Percentiles rank a stretch among this genome's conserved stretches.
These are phyloP conservation scores for Lachnellula arida DNA, from an alignment of 2,329 filamentous ascomycete species.

Conservation along the genomic window DNA sequence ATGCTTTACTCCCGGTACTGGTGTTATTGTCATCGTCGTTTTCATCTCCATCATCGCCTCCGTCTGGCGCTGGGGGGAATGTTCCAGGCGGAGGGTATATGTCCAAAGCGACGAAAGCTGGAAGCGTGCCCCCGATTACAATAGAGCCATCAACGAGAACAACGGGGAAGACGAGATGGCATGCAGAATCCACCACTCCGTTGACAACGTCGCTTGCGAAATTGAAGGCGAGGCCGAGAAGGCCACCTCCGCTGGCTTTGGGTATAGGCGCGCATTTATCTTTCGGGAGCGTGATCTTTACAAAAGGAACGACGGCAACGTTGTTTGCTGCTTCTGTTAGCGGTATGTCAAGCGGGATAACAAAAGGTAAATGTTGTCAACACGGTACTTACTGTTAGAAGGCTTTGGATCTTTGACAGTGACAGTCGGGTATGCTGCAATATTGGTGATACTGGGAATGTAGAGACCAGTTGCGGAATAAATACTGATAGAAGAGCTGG, in stretches of 20 bases:
- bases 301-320: background rate
- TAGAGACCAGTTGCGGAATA: slow-evolving; percentile 1
- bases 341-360: background rate
- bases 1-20: background rate
- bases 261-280: slow-evolving; percentile 3
- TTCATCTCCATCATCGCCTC: background rate
- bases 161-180: background rate
- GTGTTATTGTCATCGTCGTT: background rate
- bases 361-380: background rate
- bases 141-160: background rate
- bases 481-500: background rate
- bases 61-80: background rate
- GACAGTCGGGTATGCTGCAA: background rate
- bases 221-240: background rate
- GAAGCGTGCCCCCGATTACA: background rate
- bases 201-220: background rate
- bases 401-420: background rate
- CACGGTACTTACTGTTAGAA: background rate
- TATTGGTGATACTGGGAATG: slow-evolving; percentile 1
- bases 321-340: background rate
- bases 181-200: slow-evolving; percentile 1
- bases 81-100: background rate
- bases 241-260: background rate
- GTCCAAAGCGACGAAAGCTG: background rate
- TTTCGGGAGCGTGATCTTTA: background rate